Evolutionary conservation across 2,329 filamentous ascomycete species (phyloP), one percentile per base, ranked within the genome.

Genomic region (Ceratocystis papillata): DNA sequence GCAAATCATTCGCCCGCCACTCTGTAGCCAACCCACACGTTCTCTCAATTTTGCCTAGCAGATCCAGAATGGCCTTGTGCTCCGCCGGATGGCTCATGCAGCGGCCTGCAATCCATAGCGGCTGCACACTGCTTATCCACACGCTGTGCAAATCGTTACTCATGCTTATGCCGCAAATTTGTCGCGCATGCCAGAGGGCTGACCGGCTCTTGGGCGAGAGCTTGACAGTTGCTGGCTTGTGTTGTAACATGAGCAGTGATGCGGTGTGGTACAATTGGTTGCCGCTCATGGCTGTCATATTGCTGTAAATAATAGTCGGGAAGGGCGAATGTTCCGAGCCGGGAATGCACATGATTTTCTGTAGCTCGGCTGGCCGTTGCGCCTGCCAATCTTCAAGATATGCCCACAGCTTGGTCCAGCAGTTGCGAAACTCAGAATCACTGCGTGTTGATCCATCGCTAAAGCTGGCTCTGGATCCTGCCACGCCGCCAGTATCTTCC

Each of bases 261-360:
- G 79, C 76, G 0, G 81, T 81, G 69, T 83, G 81, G 62, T 82
- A 80, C 0, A 82, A 73, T 65, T 83, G 81, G 67, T 81, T 83
- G 0, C 79, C 78, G 0, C 79, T 81, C 33, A 82, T 81, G 25
- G 79, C 80, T 1, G 79, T 77, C 68, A 78, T 78, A 57, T 79
- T 79, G 20, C 77, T 74, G 69, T 80, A 83, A 2, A 82, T 74
- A 1, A 83, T 77, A 1, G 78, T 76, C 0, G 79, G 79, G 66
- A 81, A 82, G 69, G 73, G 73, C 17, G 80, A 79, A 69, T 77
- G 77, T 57, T 81, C 79, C 71, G 71, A 66, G 0, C 74, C 72
- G 0, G 74, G 68, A 5, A 76, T 74, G 15, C 71, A 73, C 68
- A 76, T 70, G 50, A 77, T 72, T 22, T 75, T 72, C 25, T 73